Base-by-base conservation (phyloP, 345 rosid genomes). In the Lenwebbia sp. region DNA sequence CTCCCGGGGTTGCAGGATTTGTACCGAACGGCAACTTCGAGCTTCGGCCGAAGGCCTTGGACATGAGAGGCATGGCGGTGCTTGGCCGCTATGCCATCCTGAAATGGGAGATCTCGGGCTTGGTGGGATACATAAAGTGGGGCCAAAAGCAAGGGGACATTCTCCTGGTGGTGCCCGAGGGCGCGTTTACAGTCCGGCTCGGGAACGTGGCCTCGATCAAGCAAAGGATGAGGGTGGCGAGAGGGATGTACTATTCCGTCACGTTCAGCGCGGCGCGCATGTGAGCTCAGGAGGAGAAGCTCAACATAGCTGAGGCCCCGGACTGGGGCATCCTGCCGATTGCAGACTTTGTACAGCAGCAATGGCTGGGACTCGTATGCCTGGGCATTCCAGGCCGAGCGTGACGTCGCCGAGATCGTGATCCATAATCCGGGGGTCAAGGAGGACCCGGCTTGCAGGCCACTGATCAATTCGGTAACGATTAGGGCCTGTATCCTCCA, bases 111-210 rank as follows among this genome's bases (percentile, higher is more conserved):
- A 83, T 93, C 37, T 90, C 94, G 5, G 99, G 99, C 9, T 93
- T 90, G 37, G 96, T 96, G 19, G 98, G 95, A 89, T 95, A 95
- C 94, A 95, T 96, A 60, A 91, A 88, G 53, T 94, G 96, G 7
- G 99, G 99, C 4, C 94, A 96, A 60, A 96, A 93, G 90, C 99
- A 96, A 89, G 99, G 99, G 5, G 99, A 94, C 91, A 95, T 96
- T 98, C 55, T 95, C 82, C 94, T 96, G 0, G 93, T 96, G n/a
- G 99, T 96, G 54, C 99, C 98, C 0, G 92, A 78, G 50, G 98
- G 98, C 11, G 92, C 96, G 5, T 93, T 88, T 62, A 98, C 98
- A 0, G 98, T 94, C 1, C 89, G 99, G 81, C 90, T 96, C 25
- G 98, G 99, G 30, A 96, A 95, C 88, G 98, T 95, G 75, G 99